Conservation (phyloP, 2,329 filamentous ascomycete species). For the Penicillium sp. region DNA sequence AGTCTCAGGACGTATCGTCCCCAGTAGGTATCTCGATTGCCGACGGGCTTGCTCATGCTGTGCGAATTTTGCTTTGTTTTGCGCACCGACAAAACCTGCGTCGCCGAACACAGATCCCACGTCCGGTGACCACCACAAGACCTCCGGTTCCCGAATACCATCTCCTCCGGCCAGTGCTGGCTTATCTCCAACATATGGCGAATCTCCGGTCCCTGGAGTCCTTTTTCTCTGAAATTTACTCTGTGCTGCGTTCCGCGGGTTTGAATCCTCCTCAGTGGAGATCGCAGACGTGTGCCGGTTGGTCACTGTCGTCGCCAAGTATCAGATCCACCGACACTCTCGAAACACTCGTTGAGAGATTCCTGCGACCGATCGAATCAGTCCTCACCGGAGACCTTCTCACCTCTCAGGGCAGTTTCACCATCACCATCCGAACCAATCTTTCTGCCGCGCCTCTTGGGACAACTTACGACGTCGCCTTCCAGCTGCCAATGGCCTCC, state of each 20-base stretch:
- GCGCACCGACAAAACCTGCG: conserved; percentile 70
- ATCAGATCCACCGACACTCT: conserved; percentile 16
- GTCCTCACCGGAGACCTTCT: conserved; percentile 35
- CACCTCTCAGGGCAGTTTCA: conserved; percentile 31
- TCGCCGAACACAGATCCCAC: conserved; percentile 58
- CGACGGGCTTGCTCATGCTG: conserved; percentile 58
- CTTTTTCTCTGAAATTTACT: conserved; percentile 27
- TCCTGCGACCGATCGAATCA: conserved; percentile 41
- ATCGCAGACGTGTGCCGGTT: conserved; percentile 22
- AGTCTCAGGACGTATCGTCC: conserved; percentile 21
- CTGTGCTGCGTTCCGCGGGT: conserved; percentile 29
- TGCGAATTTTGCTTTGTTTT: conserved; percentile 71
- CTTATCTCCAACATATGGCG: conserved; percentile 47
- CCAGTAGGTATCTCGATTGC: conserved; percentile 46
- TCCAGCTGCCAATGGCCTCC: conserved; percentile 27
- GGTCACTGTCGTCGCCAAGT: conserved; percentile 11
- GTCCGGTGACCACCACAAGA: conserved; percentile 48
- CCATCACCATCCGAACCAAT: conserved; percentile 34
- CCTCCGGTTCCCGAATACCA: conserved; percentile 47
- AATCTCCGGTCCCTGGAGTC: conserved; percentile 31
- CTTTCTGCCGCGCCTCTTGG: conserved; percentile 29
- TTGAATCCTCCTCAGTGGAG: conserved; percentile 24
- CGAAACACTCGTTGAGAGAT: conserved; percentile 39
- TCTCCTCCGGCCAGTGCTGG: conserved; percentile 55
- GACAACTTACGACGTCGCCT: conserved; percentile 35